Evolutionary conservation across 345 rosid species (phyloP), one percentile per base, ranked within the genome.

Genomic region (Conringia planisiliqua): DNA sequence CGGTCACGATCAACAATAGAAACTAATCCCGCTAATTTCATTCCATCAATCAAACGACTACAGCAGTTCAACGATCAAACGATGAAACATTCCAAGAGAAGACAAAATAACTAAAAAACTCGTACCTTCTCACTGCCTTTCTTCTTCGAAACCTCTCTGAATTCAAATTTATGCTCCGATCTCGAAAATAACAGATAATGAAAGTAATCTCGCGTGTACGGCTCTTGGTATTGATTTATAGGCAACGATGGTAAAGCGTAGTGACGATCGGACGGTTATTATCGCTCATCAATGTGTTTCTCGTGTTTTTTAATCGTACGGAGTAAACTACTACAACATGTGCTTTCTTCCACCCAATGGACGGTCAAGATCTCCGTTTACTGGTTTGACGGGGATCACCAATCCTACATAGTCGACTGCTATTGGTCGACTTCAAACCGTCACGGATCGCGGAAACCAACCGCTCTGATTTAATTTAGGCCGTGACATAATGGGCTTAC

Each of bases 241-340:
- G 71, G 71, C 71, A 70, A 56, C 71, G 71, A 76, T 62, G 17
- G 30, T 4, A 22, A 51, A 12, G 3, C 43, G 16, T 29, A 46
- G 26, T 27, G 5, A 55, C 13, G 26, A 76, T 76, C 76, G 44
- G 61, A 76, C 71, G 80, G 80, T 38, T 76, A 22, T 7, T 43
- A 64, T 55, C 38, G 59, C 54, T 70, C 48, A n/a, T 3, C 43
- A 26, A 56, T 76, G 80, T 76, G 80, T 70, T 75, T 68, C 74
- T 75, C 74, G 24, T 61, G 67, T 51, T 70, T 35, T 67, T n/a
- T 26, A 70, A 76, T 76, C 80, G 18, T 62, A 56, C 75, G 66
- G 46, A 20, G 2, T 35, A 17, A 2, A 76, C 18, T 26, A 10
- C 61, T 2, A 54, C 71, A 63, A 70, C 16, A 16, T 76, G 80